These are phyloP conservation scores for Oxyria digyna DNA, from an alignment of 148 eudicot genomes.

Conservation along the genomic window DNA sequence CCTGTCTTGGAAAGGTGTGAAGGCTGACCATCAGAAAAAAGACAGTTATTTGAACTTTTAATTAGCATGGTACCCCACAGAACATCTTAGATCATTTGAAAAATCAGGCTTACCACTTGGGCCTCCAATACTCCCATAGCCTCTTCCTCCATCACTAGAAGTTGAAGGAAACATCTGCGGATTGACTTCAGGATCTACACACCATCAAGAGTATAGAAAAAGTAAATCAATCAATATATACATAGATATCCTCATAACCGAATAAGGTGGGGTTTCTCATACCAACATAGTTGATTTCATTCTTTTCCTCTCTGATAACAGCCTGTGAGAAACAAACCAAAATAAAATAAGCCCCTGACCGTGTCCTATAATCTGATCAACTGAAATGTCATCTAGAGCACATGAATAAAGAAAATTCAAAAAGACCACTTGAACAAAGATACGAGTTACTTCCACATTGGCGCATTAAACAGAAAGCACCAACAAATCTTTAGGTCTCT, in stretches of 20 bases:
- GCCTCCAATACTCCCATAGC: conserved; percentile 47
- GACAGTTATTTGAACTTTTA: background rate
- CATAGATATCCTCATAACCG: background rate
- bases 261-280: conserved; percentile 7
- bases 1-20: background rate
- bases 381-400: background rate
- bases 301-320: conserved; percentile 49
- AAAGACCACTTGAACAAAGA: background rate
- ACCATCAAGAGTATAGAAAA: conserved; percentile 3
- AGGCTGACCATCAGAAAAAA: background rate
- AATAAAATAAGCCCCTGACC: background rate
- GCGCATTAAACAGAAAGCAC: background rate
- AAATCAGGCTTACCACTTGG: conserved; percentile 38
- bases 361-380: background rate
- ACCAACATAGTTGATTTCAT: conserved; percentile 40
- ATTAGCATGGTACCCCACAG: background rate
- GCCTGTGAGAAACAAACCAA: conserved; percentile 35
- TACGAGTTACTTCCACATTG: background rate
- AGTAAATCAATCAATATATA: conserved; percentile 8
- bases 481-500: background rate
- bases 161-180: conserved; percentile 64
- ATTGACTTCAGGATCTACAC: conserved; percentile 65
- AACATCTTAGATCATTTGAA: background rate
- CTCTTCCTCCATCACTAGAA: conserved; percentile 34
- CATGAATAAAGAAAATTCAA: background rate